phyloP scores from a whole-genome alignment of 1,284 basidiomycete genomes.

The Sanghuangporus baumii region DNA sequence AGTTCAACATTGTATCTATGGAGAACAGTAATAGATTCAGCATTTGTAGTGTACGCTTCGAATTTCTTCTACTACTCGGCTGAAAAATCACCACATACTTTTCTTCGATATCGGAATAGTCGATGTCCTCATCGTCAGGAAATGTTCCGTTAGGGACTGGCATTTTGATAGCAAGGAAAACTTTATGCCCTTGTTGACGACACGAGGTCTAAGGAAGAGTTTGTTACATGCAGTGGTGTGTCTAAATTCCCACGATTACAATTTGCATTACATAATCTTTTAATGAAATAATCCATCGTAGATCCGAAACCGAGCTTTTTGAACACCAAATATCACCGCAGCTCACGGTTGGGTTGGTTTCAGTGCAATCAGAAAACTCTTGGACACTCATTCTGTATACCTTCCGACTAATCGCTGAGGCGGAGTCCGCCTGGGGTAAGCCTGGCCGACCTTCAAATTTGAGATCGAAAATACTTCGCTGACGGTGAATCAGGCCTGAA shows the following conservation, averaged over 20 bases:
- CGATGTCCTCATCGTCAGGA: constrained; percentile 65
- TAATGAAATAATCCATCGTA: no score
- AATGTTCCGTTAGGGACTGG: constrained; percentile 29
- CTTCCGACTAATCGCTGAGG: no score
- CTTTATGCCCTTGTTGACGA: no score
- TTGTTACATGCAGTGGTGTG: not conserved
- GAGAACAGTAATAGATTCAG: constrained; percentile 4
- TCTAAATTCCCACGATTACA: not conserved
- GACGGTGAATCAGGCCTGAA: not conserved
- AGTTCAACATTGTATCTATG: constrained; percentile 75
- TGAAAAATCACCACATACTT: constrained; percentile 49
- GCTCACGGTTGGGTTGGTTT: no score
- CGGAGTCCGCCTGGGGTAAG: no score
- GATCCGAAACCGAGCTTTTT: no score
- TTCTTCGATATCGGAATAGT: constrained; percentile 92
- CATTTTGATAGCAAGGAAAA: constrained; percentile 19
- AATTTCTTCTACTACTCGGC: not conserved
- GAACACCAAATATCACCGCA: no score
- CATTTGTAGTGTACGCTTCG: not conserved
- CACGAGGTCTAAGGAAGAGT: no score
- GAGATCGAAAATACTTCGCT: not conserved
- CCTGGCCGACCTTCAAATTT: no score
- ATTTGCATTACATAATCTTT: not conserved
- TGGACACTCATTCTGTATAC: no score
- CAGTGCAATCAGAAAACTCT: no score